Evolutionary conservation across 2,329 filamentous ascomycete species (phyloP).

Genomic region (Dothiorella sarmentorum): DNA sequence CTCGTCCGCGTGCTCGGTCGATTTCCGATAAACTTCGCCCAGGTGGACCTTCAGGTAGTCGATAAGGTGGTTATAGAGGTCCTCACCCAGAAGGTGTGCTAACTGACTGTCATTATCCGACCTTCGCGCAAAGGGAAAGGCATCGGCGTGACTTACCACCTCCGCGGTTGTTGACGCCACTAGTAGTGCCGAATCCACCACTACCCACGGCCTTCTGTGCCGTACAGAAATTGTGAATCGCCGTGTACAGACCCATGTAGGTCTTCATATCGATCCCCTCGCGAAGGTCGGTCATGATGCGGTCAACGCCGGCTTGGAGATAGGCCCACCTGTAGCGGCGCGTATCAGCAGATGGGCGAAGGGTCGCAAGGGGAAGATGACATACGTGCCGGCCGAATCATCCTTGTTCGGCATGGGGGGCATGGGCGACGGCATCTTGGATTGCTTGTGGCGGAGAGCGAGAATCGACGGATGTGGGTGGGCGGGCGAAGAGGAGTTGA

Average conservation of each 20-base stretch:
- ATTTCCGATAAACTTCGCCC: conserved; percentile 64
- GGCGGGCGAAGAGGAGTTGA: neutral
- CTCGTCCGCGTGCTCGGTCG: conserved; percentile 80
- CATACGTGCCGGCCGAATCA: conserved; percentile 61
- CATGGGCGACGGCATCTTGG: conserved; percentile 27
- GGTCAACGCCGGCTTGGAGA: conserved; percentile 80
- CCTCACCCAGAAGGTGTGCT: conserved; percentile 94
- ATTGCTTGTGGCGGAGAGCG: neutral
- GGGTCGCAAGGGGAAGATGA: conserved; percentile 21
- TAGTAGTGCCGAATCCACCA: conserved; percentile 35
- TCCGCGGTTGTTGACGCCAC: conserved; percentile 61
- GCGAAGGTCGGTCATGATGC: conserved; percentile 89
- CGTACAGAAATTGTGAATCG: conserved; percentile 98
- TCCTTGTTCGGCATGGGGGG: conserved; percentile 52
- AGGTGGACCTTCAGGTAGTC: conserved; percentile 80
- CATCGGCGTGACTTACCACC: conserved; percentile 44
- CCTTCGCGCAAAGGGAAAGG: neutral
- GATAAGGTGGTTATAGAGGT: conserved; percentile 89
- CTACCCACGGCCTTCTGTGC: conserved; percentile 87
- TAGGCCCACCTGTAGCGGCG: conserved; percentile 70
- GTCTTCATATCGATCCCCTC: conserved; percentile 92
- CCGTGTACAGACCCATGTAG: conserved; percentile 97
- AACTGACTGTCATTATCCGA: neutral
- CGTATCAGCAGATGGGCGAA: neutral
- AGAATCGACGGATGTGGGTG: neutral